Evolutionary conservation across 1,284 basidiomycete species (phyloP).

Genomic region (Lentinula novae-zelandiae): DNA sequence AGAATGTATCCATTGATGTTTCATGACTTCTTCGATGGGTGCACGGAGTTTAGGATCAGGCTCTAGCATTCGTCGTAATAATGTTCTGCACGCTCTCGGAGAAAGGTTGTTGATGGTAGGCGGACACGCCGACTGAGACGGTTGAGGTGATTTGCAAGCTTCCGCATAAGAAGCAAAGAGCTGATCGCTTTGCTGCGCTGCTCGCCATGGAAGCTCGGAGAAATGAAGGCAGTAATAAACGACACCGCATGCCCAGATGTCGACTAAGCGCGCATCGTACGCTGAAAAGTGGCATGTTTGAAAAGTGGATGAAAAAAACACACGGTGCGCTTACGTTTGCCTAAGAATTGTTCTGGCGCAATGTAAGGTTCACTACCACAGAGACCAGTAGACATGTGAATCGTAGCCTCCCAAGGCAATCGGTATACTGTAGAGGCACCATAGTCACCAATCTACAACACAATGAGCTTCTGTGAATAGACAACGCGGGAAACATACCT

Average conservation of each 20-base stretch:
- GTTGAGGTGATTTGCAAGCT: conserved; percentile 50
- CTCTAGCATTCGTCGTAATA: conserved; percentile 95
- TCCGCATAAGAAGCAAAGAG: conserved; percentile 82
- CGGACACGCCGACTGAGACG: conserved; percentile 46
- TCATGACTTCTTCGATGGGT: conserved; percentile 82
- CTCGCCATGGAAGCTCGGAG: conserved; percentile 95
- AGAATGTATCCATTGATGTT: conserved; percentile 77
- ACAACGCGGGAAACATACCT: conserved; percentile 47
- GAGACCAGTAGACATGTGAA: conserved; percentile 95
- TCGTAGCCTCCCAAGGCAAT: conserved; percentile 96
- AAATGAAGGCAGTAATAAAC: conserved; percentile 99
- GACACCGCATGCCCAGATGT: conserved; percentile 96
- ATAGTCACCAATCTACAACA: conserved; percentile 88
- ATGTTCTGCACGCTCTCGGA: conserved; percentile 79
- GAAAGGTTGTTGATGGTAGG: conserved; percentile 85
- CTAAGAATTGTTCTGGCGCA: conserved; percentile 94
- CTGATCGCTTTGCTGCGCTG: conserved; percentile 81
- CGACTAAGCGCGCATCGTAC: conserved; percentile 95
- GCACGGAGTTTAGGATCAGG: conserved; percentile 84
- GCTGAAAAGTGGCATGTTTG: conserved; percentile 44
- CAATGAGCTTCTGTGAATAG: neutral
- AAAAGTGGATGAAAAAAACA: conserved; percentile 25
- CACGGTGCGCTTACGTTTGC: conserved; percentile 74
- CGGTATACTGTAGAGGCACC: conserved; percentile 98
- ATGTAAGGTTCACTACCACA: conserved; percentile 99